These are phyloP conservation scores for Melaleuca quinquenervia DNA, from an alignment of 345 rosid genomes.

Conservation along the genomic window DNA sequence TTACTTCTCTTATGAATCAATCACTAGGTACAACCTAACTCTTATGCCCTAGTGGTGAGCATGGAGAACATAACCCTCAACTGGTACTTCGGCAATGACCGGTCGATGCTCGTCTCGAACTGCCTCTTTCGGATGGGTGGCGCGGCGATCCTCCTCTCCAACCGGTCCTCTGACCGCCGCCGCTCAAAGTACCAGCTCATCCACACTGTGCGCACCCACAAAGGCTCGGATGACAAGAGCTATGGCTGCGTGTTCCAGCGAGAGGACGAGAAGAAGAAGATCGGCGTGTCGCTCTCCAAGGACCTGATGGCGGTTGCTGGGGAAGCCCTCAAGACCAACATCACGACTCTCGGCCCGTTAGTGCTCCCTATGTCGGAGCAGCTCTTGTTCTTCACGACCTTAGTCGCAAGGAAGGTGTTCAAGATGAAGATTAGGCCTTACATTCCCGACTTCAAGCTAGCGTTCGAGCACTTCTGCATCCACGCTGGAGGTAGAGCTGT, in stretches of 20 bases:
- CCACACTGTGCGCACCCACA: slow-evolving; percentile 49
- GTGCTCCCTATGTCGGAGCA: slow-evolving; percentile 57
- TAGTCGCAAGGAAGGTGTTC: slow-evolving; percentile 27
- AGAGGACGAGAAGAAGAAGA: slow-evolving; percentile 30
- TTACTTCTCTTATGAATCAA: not conserved
- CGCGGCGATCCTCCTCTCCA: slow-evolving; percentile 47
- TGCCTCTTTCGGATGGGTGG: slow-evolving; percentile 50
- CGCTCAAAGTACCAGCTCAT: slow-evolving; percentile 41
- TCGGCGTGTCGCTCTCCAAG: slow-evolving; percentile 46
- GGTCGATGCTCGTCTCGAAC: slow-evolving; percentile 49
- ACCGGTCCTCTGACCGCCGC: slow-evolving; percentile 19
- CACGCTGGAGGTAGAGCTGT: slow-evolving; percentile 64
- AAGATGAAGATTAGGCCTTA: slow-evolving; percentile 42
- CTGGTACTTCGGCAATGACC: slow-evolving; percentile 39
- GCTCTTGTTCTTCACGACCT: slow-evolving; percentile 24
- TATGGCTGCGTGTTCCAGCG: slow-evolving; percentile 38
- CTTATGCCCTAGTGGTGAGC: slow-evolving; percentile 54
- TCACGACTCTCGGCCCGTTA: slow-evolving; percentile 53
- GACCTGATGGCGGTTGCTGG: slow-evolving; percentile 53
- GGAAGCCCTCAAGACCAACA: slow-evolving; percentile 52
- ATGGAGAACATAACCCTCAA: slow-evolving; percentile 40
- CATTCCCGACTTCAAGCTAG: slow-evolving; percentile 57
- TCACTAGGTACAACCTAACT: slow-evolving; percentile 25
- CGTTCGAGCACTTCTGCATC: slow-evolving; percentile 69
- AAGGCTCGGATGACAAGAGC: slow-evolving; percentile 38